A percentile compares a stretch with the other conserved stretches of the same genome.
Evolutionary conservation across 1,284 basidiomycete species (phyloP).

Genomic region (Sporisorium sorghi): DNA sequence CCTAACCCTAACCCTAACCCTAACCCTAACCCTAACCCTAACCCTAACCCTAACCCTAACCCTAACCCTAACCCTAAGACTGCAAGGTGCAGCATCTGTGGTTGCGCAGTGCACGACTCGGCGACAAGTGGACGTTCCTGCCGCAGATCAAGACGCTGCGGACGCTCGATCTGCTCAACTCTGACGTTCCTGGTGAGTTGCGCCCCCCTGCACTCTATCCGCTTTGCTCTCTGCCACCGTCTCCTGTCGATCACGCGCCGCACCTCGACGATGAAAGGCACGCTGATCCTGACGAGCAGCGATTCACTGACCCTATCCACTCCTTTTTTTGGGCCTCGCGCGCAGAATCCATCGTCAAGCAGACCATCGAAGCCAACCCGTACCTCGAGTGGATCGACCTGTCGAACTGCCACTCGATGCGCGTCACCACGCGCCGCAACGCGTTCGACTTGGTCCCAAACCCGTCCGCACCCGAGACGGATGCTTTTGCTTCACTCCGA

Average conservation of each 20-base stretch:
- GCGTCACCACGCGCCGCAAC: conserved; percentile 22
- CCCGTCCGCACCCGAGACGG: neutral
- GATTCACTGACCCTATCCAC: no score
- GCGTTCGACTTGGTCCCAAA: conserved; percentile 24
- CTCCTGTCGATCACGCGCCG: no score
- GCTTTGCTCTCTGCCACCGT: no score
- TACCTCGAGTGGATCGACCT: conserved; percentile 27
- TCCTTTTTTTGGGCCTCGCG: neutral
- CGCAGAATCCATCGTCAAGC: conserved; percentile 18
- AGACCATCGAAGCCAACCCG: conserved; percentile 20
- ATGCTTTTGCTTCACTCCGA: no score
- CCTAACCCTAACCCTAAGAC: no score
- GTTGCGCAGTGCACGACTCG: conserved; percentile 19
- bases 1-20: no score
- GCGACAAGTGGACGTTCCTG: conserved; percentile 28
- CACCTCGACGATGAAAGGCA: no score
- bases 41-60: no score
- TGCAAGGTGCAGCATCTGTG: conserved; percentile 25
- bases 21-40: no score
- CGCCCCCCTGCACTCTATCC: neutral
- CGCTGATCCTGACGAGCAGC: no score
- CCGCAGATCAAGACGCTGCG: conserved; percentile 13
- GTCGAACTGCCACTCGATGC: conserved; percentile 29
- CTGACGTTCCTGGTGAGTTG: conserved; percentile 22
- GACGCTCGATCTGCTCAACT: conserved; percentile 30